Conservation (phyloP, 495 filamentous ascomycete species). For the Cladorrhinum samala region DNA sequence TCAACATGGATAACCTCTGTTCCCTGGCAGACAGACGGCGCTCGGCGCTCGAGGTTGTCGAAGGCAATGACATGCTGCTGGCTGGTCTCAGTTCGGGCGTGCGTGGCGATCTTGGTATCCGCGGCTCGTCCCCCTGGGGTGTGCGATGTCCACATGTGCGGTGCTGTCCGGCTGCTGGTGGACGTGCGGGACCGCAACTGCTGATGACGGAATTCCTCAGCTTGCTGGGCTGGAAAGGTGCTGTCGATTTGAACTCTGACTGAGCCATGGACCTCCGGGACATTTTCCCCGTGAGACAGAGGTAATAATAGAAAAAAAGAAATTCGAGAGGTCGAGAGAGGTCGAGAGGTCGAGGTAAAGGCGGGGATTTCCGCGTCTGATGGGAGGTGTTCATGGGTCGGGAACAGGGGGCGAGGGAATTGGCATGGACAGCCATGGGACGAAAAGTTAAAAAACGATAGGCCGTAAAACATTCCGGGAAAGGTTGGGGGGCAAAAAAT, state of each 20-base stretch:
- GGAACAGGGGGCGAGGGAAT: background rate
- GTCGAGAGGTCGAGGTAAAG: too few species aligned
- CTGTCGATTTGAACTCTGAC: background rate
- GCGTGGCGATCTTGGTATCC: background rate
- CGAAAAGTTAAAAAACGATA: background rate
- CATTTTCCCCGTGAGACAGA: background rate
- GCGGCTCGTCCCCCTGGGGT: slow-evolving; percentile 4
- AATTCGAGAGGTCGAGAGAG: too few species aligned
- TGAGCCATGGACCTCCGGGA: background rate
- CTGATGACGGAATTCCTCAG: background rate
- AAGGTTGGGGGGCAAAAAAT: background rate
- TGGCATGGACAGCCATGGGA: background rate
- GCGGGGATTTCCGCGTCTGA: background rate
- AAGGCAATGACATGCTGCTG: background rate
- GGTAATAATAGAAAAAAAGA: background rate
- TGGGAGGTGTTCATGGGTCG: background rate
- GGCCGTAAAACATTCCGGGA: background rate
- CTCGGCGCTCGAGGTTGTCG: background rate
- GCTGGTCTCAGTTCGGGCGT: background rate
- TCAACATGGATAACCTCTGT: background rate
- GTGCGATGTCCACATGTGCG: slow-evolving; percentile 1
- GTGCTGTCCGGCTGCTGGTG: background rate
- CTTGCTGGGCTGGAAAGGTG: background rate
- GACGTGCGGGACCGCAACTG: too few species aligned
- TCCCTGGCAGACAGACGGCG: background rate